Percentiles rank a stretch among this genome's conserved stretches.
These are phyloP conservation scores for Verticillium longisporum DNA, from an alignment of 2,329 filamentous ascomycete genomes.

Conservation along the genomic window DNA sequence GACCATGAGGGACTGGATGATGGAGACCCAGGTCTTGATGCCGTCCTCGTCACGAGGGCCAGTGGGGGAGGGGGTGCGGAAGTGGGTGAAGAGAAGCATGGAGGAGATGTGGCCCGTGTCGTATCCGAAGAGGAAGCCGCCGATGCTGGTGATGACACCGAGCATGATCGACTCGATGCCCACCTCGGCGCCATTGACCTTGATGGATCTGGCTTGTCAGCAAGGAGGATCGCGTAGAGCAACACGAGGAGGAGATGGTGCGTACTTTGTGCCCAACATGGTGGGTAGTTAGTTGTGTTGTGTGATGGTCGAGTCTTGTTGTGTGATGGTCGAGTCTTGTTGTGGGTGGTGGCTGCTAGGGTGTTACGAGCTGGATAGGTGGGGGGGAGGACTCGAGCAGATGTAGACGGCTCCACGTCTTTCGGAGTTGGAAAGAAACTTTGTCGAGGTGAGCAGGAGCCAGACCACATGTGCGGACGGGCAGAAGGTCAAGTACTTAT, in stretches of 20 bases:
- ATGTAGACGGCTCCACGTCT: neutral
- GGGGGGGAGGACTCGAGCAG: neutral
- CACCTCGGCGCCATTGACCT: constrained; percentile 34
- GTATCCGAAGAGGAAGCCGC: constrained; percentile 57
- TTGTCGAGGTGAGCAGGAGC: neutral
- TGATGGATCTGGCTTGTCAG: constrained; percentile 25
- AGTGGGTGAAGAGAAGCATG: constrained; percentile 44
- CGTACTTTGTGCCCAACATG: neutral
- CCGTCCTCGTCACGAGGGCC: constrained; percentile 25
- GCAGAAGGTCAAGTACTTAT: neutral
- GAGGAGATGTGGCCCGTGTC: constrained; percentile 55
- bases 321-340: neutral
- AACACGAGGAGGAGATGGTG: neutral
- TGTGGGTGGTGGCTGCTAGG: neutral
- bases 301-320: too few species aligned
- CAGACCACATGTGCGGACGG: neutral
- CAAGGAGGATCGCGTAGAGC: neutral
- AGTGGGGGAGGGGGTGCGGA: constrained; percentile 48
- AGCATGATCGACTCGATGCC: constrained; percentile 33
- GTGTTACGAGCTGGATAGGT: neutral
- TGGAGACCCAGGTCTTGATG: constrained; percentile 28
- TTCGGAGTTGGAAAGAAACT: neutral
- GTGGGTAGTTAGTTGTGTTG: neutral
- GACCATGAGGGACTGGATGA: constrained; percentile 44
- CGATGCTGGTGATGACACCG: constrained; percentile 47